phyloP scores from a whole-genome alignment of 2,329 filamentous ascomycete species.

The Alternaria brassicicola region DNA sequence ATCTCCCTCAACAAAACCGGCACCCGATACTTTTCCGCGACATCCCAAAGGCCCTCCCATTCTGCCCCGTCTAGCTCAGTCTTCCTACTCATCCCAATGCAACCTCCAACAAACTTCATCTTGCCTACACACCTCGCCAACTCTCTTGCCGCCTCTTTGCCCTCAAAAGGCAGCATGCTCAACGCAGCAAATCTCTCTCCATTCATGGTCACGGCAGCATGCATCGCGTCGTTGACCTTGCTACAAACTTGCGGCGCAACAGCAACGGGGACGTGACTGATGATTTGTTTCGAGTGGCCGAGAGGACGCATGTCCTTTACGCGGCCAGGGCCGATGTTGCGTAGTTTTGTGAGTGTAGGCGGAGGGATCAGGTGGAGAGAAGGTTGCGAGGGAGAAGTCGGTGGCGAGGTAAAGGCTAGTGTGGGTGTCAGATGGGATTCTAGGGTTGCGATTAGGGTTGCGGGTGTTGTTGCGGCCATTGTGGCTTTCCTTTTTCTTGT shows the following conservation, averaged over 20 bases:
- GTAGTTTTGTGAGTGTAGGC: slow-evolving; percentile 29
- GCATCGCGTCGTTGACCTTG: slow-evolving; percentile 35
- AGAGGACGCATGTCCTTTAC: slow-evolving; percentile 33
- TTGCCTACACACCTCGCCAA: slow-evolving; percentile 51
- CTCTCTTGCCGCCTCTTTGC: slow-evolving; percentile 45
- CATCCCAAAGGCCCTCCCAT: slow-evolving; percentile 53
- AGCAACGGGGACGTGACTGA: slow-evolving; percentile 35
- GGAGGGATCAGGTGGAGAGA: slow-evolving; percentile 27
- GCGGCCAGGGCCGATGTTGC: slow-evolving; percentile 28
- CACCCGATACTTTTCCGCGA: slow-evolving; percentile 50
- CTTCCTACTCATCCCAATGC: slow-evolving; percentile 52
- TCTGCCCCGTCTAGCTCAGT: slow-evolving; percentile 52
- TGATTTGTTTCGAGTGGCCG: slow-evolving; percentile 30
- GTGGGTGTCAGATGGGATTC: slow-evolving; percentile 34
- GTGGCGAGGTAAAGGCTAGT: slow-evolving; percentile 7
- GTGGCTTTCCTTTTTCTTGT: not conserved
- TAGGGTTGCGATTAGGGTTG: slow-evolving; percentile 32
- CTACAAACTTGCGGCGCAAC: slow-evolving; percentile 21
- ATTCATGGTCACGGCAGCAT: slow-evolving; percentile 23
- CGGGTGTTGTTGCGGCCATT: slow-evolving; percentile 3
- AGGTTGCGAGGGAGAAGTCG: slow-evolving; percentile 13
- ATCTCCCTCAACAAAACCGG: slow-evolving; percentile 38
- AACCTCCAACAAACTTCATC: slow-evolving; percentile 56
- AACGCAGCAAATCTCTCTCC: slow-evolving; percentile 52
- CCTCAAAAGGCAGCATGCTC: slow-evolving; percentile 50